Evolutionary conservation across 1,139 yeast species (phyloP), one percentile per base, ranked within the genome.

Genomic region (Geotrichum reessii): DNA sequence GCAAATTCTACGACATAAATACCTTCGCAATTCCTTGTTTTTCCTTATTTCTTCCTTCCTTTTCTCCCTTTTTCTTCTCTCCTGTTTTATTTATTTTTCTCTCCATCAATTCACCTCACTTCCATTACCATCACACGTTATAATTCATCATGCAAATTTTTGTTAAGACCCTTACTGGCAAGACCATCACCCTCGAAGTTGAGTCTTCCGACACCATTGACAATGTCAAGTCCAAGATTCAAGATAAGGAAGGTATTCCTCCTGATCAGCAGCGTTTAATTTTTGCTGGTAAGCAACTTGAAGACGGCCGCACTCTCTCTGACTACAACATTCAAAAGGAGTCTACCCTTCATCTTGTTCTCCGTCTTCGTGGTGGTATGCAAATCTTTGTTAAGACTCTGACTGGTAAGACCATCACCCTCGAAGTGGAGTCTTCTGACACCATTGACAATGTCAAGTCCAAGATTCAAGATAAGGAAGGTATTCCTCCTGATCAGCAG

Each of bases 111-210:
- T n/a, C n/a, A 37, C 19, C 1, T 37, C 42, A 17, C 42, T 12
- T n/a, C 17, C 5, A n/a, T n/a, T 14, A 37, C 17, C 6, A 14
- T 14, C 42, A 37, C n/a, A 37, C 42, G 17, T 37, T 37, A 37
- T 5, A 25, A 12, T 12, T n/a, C 17, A 37, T 11, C 42, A 37
- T 37, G 42, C 42, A 37, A 37, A 11, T 14, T 14, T 92, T 92
- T 83, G 97, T 92, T 82, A 92, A 92, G 82, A 92, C 98, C 80
- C 83, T 92, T 76, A 92, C 98, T 69, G 98, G 98, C 81, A 93
- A 92, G 90, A 92, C 92, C 76, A 86, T 86, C 75, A 86, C 95
- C 73, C 83, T 87, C 71, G 97, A 91, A 80, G 98, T 87, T 67
- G 95, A 87, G 79, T 86, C 93, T 68, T 85, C 92, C 64, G 95